Evolutionary conservation across 2,329 filamentous ascomycete species (phyloP), one percentile per base, ranked within the genome.

Genomic region (Alternaria viburni): DNA sequence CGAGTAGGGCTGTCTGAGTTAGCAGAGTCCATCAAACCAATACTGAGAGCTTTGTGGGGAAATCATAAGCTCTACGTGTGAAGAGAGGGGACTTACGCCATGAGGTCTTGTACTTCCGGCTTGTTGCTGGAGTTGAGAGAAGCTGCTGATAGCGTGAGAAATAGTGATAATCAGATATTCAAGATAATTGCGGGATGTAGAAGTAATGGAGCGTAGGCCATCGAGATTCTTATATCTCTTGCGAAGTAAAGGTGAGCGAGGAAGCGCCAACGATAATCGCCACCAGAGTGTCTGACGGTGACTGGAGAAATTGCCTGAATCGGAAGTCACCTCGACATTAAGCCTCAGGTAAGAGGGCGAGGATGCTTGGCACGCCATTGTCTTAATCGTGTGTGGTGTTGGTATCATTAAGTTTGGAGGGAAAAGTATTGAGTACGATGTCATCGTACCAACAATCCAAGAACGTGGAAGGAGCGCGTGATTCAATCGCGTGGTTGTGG

Each of bases 61-160:
- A 13, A 17, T n/a, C 3, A 6, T 11, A 0, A 15, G 15, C 3
- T 15, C 6, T 23, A 10, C 7, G 7, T 41, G 25, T 5, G 32
- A 44, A 12, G 21, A 23, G 7, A 13, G 10, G 45, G 15, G 43
- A 62, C 65, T 59, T 55, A 66, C 63, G 54, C 57, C 63, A 66
- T 68, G 21, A 19, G 51, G 25, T 56, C 30, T 15, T 8, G 19
- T 19, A 26, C 21, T 44, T 21, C 9, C 23, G 28, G 9, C 23
- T 17, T 41, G 19, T 25, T 41, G 17, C 21, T 44, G 6, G 52
- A 17, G 6, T 25, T 9, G 8, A 26, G 10, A 10, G 11, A 17
- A 13, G 26, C 12, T 44, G 41, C 25, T 11, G 19, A 28, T 25
- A 54, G 47, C 28, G 26, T 7, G 13, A 21, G 46, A 44, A 15